Conservation (phyloP, 176 grass and related monocot species). For the Alloteropsis semialata region DNA sequence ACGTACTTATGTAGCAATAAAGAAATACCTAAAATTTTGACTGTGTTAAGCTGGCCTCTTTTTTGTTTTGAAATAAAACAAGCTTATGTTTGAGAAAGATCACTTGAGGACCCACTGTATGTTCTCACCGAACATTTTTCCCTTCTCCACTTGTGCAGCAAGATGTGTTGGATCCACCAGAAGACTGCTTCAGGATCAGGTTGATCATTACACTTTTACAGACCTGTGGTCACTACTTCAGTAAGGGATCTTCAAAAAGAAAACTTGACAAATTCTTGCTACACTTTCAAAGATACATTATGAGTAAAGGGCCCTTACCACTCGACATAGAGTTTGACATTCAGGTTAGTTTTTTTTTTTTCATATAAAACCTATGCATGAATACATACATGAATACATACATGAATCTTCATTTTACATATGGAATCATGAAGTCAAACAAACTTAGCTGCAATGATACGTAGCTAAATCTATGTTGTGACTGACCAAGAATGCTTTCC, state of each 20-base stretch:
- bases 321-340: constrained; percentile 99
- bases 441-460: neutral
- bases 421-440: neutral
- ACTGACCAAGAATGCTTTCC: neutral
- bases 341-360: constrained; percentile 73
- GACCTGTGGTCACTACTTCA: constrained; percentile 96
- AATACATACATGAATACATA: constrained; percentile 4
- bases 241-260: constrained; percentile 85
- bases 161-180: constrained; percentile 92
- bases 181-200: constrained; percentile 99
- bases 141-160: constrained; percentile 55
- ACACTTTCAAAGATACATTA: constrained; percentile 97
- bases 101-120: neutral
- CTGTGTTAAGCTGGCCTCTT: neutral
- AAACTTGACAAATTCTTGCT: constrained; percentile 97
- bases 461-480: constrained; percentile 20
- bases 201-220: constrained; percentile 87
- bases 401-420: constrained; percentile 2
- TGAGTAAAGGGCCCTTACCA: constrained; percentile 90
- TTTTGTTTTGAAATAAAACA: neutral
- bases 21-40: neutral
- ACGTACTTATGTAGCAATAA: neutral
- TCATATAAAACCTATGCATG: constrained; percentile 21
- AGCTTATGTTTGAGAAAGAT: constrained; percentile 17
- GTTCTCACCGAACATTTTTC: neutral